Evolutionary conservation across 2,329 filamentous ascomycete species (phyloP).

Genomic region (Fusarium avenaceum): DNA sequence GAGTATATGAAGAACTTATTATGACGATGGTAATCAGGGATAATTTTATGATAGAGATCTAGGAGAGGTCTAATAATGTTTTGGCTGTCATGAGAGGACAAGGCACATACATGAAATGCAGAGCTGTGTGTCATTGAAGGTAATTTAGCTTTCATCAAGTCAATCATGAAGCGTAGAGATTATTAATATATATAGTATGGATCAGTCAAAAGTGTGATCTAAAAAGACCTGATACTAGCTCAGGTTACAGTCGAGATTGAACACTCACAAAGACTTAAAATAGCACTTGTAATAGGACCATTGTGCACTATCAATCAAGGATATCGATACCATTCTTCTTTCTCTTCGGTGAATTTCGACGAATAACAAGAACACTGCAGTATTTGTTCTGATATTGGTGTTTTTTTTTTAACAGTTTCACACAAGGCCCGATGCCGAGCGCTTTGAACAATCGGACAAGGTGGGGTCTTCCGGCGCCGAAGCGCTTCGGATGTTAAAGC

Average conservation of each 20-base stretch:
- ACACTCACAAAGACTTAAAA: background rate
- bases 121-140: background rate
- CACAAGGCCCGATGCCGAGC: background rate
- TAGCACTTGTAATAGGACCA: background rate
- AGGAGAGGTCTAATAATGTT: constrained; percentile 6
- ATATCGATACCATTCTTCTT: no score
- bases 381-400: background rate
- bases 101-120: background rate
- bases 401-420: background rate
- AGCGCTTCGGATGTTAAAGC: constrained; percentile 38
- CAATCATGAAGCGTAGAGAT: background rate
- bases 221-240: no score
- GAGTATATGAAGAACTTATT: background rate
- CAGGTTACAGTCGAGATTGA: no score
- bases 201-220: no score
- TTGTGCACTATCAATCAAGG: no score
- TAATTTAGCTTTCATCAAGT: no score
- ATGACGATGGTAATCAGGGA: background rate
- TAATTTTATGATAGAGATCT: background rate
- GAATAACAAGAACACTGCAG: background rate
- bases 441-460: background rate
- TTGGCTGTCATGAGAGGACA: constrained; percentile 3
- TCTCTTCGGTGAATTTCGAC: no score
- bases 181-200: background rate
- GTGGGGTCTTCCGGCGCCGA: constrained; percentile 35